Percentiles rank a stretch among this genome's conserved stretches.
Evolutionary conservation across 768 basidiomycete species (phyloP).

Genomic region (Sarcodon aspratus): DNA sequence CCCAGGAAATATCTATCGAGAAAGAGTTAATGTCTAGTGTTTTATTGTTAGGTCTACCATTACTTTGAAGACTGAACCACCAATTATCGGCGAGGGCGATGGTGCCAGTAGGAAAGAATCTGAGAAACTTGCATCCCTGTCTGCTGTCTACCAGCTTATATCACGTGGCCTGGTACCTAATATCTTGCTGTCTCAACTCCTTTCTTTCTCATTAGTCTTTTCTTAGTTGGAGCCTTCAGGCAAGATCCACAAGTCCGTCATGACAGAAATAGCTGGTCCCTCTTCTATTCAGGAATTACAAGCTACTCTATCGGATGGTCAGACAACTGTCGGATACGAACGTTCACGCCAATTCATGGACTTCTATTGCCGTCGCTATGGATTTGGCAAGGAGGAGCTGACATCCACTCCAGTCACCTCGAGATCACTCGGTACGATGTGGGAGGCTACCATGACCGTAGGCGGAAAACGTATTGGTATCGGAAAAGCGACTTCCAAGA

Average conservation of each 20-base stretch:
- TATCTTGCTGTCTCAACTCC: neutral
- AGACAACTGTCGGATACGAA: constrained; percentile 48
- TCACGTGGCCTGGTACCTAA: constrained; percentile 41
- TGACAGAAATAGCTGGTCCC: neutral
- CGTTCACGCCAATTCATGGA: constrained; percentile 87
- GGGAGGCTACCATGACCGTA: constrained; percentile 73
- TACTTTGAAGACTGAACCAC: constrained; percentile 7
- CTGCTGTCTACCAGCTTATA: constrained; percentile 62
- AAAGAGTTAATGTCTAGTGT: neutral
- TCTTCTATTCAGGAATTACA: constrained; percentile 3
- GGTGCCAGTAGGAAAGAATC: constrained; percentile 53
- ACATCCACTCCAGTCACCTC: constrained; percentile 29
- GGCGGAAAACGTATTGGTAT: constrained; percentile 74
- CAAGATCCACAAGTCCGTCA: neutral
- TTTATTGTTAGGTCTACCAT: constrained; percentile 26
- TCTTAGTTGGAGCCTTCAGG: constrained; percentile 2
- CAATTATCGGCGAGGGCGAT: constrained; percentile 12
- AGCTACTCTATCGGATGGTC: constrained; percentile 45
- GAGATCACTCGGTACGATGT: constrained; percentile 18
- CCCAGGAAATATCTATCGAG: neutral
- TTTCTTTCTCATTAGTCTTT: neutral
- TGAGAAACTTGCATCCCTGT: constrained; percentile 64
- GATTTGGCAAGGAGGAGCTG: constrained; percentile 65
- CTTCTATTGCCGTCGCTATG: constrained; percentile 78
- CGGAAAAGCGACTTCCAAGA: constrained; percentile 60